Percentiles rank a stretch among this genome's conserved stretches.
Evolutionary conservation across 805 yeast species (phyloP).

Genomic region (Candida maltosa): DNA sequence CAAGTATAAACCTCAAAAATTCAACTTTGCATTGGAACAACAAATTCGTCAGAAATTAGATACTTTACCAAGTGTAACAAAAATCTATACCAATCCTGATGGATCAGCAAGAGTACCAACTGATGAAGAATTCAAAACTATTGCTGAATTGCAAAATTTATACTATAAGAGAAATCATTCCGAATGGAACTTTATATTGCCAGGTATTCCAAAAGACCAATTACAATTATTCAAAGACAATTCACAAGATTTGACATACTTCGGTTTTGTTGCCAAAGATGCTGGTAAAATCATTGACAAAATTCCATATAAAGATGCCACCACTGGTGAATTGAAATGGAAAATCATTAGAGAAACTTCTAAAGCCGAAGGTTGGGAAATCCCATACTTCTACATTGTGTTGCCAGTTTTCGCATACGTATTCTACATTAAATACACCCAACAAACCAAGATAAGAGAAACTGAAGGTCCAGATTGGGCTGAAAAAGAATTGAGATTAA

Average conservation of each 20-base stretch:
- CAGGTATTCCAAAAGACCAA: slow-evolving; percentile 52
- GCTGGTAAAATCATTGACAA: slow-evolving; percentile 70
- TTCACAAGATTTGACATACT: slow-evolving; percentile 55
- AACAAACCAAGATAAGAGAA: slow-evolving; percentile 39
- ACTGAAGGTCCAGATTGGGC: slow-evolving; percentile 71
- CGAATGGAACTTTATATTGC: slow-evolving; percentile 42
- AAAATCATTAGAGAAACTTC: slow-evolving; percentile 68
- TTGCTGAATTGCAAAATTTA: slow-evolving; percentile 67
- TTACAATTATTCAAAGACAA: slow-evolving; percentile 57
- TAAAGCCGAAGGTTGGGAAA: slow-evolving; percentile 83
- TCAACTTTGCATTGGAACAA: slow-evolving; percentile 51
- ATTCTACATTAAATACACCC: slow-evolving; percentile 45
- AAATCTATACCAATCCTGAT: slow-evolving; percentile 69
- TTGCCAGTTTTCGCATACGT: slow-evolving; percentile 66
- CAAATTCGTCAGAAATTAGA: slow-evolving; percentile 63
- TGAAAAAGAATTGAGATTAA: slow-evolving; percentile 70
- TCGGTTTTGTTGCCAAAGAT: slow-evolving; percentile 48
- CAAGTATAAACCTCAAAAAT: slow-evolving; percentile 35
- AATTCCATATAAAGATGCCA: slow-evolving; percentile 76
- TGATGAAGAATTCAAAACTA: slow-evolving; percentile 67
- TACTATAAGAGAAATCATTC: slow-evolving; percentile 56
- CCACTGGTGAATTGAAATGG: slow-evolving; percentile 79
- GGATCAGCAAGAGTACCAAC: slow-evolving; percentile 69
- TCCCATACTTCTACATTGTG: slow-evolving; percentile 64
- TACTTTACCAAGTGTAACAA: slow-evolving; percentile 59